phyloP scores from a whole-genome alignment of 768 basidiomycete genomes.

The Porphyrellus cyaneotinctus region DNA sequence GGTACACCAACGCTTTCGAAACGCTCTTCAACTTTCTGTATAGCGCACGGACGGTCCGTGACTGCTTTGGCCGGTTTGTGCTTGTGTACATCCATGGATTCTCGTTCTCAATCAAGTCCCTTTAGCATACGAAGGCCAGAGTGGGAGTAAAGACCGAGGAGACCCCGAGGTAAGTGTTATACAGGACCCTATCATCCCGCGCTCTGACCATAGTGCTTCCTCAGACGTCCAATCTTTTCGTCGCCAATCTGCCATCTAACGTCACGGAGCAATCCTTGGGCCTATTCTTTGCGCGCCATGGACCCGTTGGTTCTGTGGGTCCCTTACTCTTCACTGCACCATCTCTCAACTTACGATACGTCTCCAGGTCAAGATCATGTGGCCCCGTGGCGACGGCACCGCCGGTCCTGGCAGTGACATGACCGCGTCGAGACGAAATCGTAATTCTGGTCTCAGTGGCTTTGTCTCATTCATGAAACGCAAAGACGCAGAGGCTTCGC shows the following conservation, averaged over 20 bases:
- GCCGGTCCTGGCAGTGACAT: slow-evolving; percentile 71
- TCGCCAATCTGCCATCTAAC: slow-evolving; percentile 85
- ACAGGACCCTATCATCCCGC: not conserved
- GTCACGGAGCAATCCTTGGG: slow-evolving; percentile 86
- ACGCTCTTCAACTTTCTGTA: slow-evolving; percentile 1
- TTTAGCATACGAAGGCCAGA: slow-evolving; percentile 83
- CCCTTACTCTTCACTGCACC: not conserved
- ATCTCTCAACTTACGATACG: not conserved
- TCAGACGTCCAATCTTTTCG: slow-evolving; percentile 93
- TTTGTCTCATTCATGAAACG: slow-evolving; percentile 98
- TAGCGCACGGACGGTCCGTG: slow-evolving; percentile 70
- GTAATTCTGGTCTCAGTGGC: slow-evolving; percentile 80
- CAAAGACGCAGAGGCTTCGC: slow-evolving; percentile 82
- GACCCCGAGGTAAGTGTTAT: slow-evolving; percentile 67
- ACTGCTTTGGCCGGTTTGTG: slow-evolving; percentile 83
- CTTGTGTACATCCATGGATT: not conserved
- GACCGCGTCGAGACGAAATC: slow-evolving; percentile 63
- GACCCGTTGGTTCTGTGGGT: slow-evolving; percentile 88
- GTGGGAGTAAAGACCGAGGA: slow-evolving; percentile 84
- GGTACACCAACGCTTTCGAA: not conserved
- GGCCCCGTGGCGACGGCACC: slow-evolving; percentile 83
- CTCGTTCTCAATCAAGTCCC: slow-evolving; percentile 1
- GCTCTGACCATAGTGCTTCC: slow-evolving; percentile 2
- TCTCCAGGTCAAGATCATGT: slow-evolving; percentile 93
- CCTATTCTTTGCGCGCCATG: slow-evolving; percentile 84